A percentile compares a stretch with the other conserved stretches of the same genome.
These are phyloP conservation scores for Epichloe aotearoae DNA, from an alignment of 2,329 filamentous ascomycete genomes.

Conservation along the genomic window DNA sequence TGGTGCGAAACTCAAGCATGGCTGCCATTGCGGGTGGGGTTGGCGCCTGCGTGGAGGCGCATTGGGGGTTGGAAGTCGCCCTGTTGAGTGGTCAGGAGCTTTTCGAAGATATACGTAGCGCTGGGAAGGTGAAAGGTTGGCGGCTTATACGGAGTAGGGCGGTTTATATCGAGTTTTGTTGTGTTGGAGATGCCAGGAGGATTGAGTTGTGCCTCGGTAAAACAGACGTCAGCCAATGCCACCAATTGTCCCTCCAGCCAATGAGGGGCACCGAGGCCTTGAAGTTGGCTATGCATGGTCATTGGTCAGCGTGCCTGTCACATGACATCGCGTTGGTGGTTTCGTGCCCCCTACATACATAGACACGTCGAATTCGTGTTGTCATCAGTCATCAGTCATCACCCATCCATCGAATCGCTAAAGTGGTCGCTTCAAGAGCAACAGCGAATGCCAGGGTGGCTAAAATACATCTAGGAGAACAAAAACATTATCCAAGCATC, in stretches of 20 bases:
- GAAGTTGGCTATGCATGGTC: background rate
- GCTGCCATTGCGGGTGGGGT: conserved; percentile 25
- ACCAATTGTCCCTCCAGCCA: too few relatives aligned
- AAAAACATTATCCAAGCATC: background rate
- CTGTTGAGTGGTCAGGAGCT: background rate
- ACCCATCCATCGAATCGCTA: background rate
- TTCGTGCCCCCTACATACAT: background rate
- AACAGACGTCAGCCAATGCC: background rate
- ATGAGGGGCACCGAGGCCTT: background rate
- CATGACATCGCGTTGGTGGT: conserved; percentile 2
- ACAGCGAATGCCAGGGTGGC: background rate
- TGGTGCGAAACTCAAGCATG: conserved; percentile 91
- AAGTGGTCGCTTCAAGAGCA: background rate
- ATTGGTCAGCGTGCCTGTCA: background rate
- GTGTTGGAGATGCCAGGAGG: conserved; percentile 1
- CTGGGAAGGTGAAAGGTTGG: background rate
- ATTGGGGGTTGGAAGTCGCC: conserved; percentile 6
- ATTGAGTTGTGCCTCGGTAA: conserved; percentile 8
- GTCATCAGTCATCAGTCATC: too few relatives aligned
- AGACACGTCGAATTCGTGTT: background rate
- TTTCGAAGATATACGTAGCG: background rate
- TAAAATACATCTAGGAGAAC: background rate
- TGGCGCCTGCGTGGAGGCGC: conserved; percentile 8
- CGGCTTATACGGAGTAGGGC: too few relatives aligned
- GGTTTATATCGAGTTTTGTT: background rate